Conservation (phyloP, 2,329 filamentous ascomycete species). For the Botrytis galanthina region DNA sequence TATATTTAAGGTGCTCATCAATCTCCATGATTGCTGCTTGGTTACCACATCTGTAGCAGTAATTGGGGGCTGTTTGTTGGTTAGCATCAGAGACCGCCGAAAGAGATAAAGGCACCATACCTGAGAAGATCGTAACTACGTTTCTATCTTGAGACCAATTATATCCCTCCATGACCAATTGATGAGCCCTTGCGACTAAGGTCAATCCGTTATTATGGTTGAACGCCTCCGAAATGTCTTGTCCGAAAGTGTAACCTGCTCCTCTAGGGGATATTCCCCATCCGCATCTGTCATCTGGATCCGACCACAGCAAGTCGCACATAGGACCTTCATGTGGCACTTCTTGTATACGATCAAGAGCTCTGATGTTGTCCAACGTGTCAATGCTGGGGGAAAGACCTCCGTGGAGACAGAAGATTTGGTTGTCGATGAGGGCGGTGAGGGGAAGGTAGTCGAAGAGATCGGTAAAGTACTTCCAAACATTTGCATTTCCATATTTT, state of each 20-base stretch:
- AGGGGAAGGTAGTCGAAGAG: slow-evolving; percentile 98
- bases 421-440: slow-evolving; percentile 96
- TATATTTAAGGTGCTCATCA: slow-evolving; percentile 98
- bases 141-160: slow-evolving; percentile 99
- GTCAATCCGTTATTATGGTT: slow-evolving; percentile 99
- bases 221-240: slow-evolving; percentile 98
- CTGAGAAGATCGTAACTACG: slow-evolving; percentile 98
- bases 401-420: slow-evolving; percentile 98
- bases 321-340: slow-evolving; percentile 98
- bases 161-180: slow-evolving; percentile 99
- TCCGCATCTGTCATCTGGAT: slow-evolving; percentile 93
- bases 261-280: slow-evolving; percentile 96
- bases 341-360: slow-evolving; percentile 94
- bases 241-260: slow-evolving; percentile 91
- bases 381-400: slow-evolving; percentile 95
- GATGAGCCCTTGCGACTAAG: slow-evolving; percentile 91
- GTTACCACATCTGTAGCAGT: slow-evolving; percentile 98
- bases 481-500: slow-evolving; percentile 98
- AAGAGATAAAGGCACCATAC: slow-evolving; percentile 46
- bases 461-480: slow-evolving; percentile 99
- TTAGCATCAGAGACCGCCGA: slow-evolving; percentile 32
- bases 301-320: slow-evolving; percentile 97
- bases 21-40: slow-evolving; percentile 99
- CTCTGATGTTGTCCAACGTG: slow-evolving; percentile 91
- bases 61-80: slow-evolving; percentile 66